Conservation (phyloP, 2,329 filamentous ascomycete genomes). For the Coleophoma crateriformis region DNA sequence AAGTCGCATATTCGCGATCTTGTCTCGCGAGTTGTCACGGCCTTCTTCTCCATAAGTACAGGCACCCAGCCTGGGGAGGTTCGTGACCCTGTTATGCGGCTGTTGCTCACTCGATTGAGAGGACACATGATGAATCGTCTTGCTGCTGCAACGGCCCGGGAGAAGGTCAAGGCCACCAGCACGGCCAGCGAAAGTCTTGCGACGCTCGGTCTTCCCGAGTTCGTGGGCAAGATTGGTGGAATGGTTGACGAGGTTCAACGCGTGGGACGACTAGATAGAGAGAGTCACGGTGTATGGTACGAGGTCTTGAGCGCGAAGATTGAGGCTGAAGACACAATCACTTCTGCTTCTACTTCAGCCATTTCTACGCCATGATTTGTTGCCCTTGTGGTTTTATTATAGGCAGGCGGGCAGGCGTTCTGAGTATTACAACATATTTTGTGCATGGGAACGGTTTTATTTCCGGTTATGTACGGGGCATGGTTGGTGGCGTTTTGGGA, state of each 20-base stretch:
- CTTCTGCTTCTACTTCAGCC: neutral
- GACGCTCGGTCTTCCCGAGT: slow-evolving; percentile 65
- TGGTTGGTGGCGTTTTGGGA: neutral
- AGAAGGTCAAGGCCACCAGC: slow-evolving; percentile 65
- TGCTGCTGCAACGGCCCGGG: slow-evolving; percentile 59
- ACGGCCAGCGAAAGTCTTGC: slow-evolving; percentile 66
- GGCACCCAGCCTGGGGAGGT: slow-evolving; percentile 19
- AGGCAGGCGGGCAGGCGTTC: too few relatives aligned
- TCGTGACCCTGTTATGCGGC: slow-evolving; percentile 52
- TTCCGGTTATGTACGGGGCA: too few relatives aligned
- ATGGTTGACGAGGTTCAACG: slow-evolving; percentile 64
- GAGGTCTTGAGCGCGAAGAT: slow-evolving; percentile 34
- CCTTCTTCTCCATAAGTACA: slow-evolving; percentile 11
- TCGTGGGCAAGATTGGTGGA: slow-evolving; percentile 61
- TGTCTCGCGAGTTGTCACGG: slow-evolving; percentile 46
- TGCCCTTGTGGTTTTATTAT: too few relatives aligned
- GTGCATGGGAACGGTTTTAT: too few relatives aligned
- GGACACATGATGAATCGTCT: slow-evolving; percentile 61
- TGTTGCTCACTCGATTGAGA: slow-evolving; percentile 63
- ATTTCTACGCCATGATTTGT: neutral
- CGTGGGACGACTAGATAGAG: slow-evolving; percentile 62
- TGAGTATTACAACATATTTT: too few relatives aligned
- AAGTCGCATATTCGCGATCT: slow-evolving; percentile 53
- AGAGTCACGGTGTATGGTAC: slow-evolving; percentile 66
- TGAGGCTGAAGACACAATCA: slow-evolving; percentile 5